Conservation (phyloP, 2,329 filamentous ascomycete species). For the Trichoderma koningiopsis region DNA sequence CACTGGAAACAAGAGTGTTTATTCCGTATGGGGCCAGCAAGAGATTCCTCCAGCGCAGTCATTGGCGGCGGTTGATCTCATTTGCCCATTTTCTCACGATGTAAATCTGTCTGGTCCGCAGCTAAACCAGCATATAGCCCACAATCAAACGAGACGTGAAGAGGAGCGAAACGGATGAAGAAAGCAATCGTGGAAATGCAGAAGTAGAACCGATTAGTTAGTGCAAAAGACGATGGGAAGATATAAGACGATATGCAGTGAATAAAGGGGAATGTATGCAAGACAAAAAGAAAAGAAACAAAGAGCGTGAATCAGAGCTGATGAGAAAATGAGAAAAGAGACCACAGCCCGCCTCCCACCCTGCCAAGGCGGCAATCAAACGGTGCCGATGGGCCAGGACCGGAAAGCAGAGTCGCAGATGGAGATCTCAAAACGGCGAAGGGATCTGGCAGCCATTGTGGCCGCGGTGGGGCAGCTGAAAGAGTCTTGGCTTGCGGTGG, state of each 20-base stretch:
- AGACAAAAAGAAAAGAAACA: background rate
- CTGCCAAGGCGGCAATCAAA: slow-evolving; percentile 5
- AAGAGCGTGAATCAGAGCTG: background rate
- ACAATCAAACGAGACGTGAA: background rate
- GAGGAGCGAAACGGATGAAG: background rate
- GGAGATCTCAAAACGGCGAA: slow-evolving; percentile 10
- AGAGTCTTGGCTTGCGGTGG: background rate
- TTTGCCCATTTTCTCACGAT: background rate
- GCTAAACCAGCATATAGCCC: background rate
- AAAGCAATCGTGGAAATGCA: background rate
- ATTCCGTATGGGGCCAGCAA: background rate
- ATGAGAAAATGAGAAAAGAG: background rate
- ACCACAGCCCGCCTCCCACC: background rate
- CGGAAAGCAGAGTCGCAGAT: background rate
- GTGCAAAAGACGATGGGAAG: background rate
- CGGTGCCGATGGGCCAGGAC: background rate
- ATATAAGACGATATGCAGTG: background rate
- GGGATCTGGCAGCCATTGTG: background rate
- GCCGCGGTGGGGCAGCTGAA: background rate
- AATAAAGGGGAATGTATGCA: background rate
- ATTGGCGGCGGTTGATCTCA: background rate
- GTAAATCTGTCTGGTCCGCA: background rate
- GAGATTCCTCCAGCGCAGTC: background rate
- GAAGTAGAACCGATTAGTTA: background rate
- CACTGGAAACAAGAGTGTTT: slow-evolving; percentile 45